Evolutionary conservation across 2,329 filamentous ascomycete genomes (phyloP), one percentile per base, ranked within the genome.

Genomic region (Paraphaeosphaeria sporulosa): DNA sequence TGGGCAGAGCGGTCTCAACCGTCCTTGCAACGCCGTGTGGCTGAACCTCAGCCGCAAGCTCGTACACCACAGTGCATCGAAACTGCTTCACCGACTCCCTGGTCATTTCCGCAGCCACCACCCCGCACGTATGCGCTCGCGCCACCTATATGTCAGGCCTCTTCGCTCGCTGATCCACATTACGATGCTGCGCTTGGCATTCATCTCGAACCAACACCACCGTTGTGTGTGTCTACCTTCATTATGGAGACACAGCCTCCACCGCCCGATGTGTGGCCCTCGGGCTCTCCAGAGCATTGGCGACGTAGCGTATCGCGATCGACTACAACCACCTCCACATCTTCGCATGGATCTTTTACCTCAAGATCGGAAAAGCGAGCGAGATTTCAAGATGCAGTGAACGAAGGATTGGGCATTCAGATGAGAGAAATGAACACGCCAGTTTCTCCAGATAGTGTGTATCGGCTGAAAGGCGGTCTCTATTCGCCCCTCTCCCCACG

Each of bases 351-450:
- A 7, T 62, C 56, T n/a, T 43, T 49, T 43, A 50, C 66, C 0
- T 36, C 49, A 3, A 64, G 55, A 19, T 54, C 44, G 55, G 57
- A 67, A 12, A 63, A 59, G 42, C 59, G 58, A n/a, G 62, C 69
- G 2, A 64, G 62, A 46, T 71, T 65, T 47, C 58, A 64, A 42
- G 64, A 69, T 44, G 43, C 58, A 21, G 51, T 66, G 10, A 68
- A 67, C 19, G 61, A 66, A 9, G 71, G 71, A n/a, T 58, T 72
- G 15, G 69, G 70, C 2, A 73, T 75, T 19, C 68, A 68, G 21
- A 72, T 75, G 70, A 60, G 58, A 32, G 59, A 68, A 12, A 61
- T 71, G 36, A 44, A 63, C 40, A 64, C 68, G 12, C 68, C 68
- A 21, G 64, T 60, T n/a, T 71, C 69, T 34, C 66, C 72, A 38